Base-by-base conservation (phyloP, 2,329 filamentous ascomycete species). In the Lecanosticta acicola region DNA sequence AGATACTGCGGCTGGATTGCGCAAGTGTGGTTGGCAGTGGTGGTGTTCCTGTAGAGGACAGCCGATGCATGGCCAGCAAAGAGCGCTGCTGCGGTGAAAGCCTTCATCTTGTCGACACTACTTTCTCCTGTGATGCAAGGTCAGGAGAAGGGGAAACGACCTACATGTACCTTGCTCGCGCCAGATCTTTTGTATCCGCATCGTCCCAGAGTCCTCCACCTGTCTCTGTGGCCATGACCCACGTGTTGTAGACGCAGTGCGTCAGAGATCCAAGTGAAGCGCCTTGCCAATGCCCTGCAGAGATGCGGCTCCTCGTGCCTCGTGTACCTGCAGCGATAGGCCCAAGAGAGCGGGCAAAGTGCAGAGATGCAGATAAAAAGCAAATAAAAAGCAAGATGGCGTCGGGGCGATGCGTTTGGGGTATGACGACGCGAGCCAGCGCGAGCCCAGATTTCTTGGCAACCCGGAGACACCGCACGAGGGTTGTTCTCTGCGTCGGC, bases 1-100 rank as follows among this genome's bases (percentile, higher is more conserved):
- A 75, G 66, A 53, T 59, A 59, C 36, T 54, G 46, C 5, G 54
- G 54, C 11, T 50, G 41, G 13, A 80, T 63, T 13, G 70, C 66
- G 57, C 79, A 81, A 9, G 76, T 79, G 60, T 81, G 78, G 61
- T 81, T 81, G 35, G 70, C 59, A 14, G 68, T 67, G 52, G 69
- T 76, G 24, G 24, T 29, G 51, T 76, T 66, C 44, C 69, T 67
- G 42, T 75, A 75, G 3, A 74, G 62, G 47, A 68, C 65, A 17
- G 70, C 71, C 11, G 48, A 37, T 10, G 51, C 55, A 4, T 50
- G 32, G 3, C 48, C 45, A 9, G 56, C 49, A 19, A 58, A 41
- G 20, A 44, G 38, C 11, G 46, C 48, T 32, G 43, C 47, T 26
- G 40, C 43, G 2, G 50, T 39, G 33, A 45, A 42, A 21, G 49